phyloP scores from a whole-genome alignment of 768 basidiomycete species.

The Leccinum arenicola region DNA sequence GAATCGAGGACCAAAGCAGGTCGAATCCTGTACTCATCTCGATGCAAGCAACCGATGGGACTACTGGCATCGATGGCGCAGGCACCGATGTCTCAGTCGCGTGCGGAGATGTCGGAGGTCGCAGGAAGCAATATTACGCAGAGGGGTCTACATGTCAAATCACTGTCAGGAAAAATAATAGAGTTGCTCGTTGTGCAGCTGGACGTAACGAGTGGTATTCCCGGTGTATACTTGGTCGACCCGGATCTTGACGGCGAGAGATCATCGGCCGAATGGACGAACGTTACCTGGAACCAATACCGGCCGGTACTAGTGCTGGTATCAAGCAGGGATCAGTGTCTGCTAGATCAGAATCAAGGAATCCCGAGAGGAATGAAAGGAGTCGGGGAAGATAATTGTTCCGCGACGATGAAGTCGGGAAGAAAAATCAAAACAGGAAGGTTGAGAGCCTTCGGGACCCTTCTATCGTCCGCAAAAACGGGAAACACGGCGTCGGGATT shows the following conservation, averaged over 20 bases:
- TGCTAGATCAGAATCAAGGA: background rate
- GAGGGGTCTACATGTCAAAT: constrained; percentile 1
- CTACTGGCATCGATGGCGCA: background rate
- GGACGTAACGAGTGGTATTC: background rate
- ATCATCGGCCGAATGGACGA: background rate
- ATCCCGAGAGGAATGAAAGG: background rate
- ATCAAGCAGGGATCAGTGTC: background rate
- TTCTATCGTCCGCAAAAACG: background rate
- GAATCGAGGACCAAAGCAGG: background rate
- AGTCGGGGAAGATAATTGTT: background rate
- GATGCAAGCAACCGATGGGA: background rate
- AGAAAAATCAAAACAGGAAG: constrained; percentile 2
- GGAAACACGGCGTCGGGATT: background rate
- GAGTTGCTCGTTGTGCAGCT: background rate
- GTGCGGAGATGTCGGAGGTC: constrained; percentile 2
- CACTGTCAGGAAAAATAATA: background rate
- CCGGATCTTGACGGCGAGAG: background rate
- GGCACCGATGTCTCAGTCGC: constrained; percentile 13
- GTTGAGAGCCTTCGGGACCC: background rate
- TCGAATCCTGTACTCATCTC: background rate
- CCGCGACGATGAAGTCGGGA: background rate
- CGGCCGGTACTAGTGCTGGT: background rate
- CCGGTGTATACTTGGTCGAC: background rate
- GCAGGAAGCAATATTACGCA: constrained; percentile 5
- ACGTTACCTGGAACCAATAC: constrained; percentile 9